Evolutionary conservation across 1,284 basidiomycete species (phyloP).

Genomic region (Ganoderma lingzhi): DNA sequence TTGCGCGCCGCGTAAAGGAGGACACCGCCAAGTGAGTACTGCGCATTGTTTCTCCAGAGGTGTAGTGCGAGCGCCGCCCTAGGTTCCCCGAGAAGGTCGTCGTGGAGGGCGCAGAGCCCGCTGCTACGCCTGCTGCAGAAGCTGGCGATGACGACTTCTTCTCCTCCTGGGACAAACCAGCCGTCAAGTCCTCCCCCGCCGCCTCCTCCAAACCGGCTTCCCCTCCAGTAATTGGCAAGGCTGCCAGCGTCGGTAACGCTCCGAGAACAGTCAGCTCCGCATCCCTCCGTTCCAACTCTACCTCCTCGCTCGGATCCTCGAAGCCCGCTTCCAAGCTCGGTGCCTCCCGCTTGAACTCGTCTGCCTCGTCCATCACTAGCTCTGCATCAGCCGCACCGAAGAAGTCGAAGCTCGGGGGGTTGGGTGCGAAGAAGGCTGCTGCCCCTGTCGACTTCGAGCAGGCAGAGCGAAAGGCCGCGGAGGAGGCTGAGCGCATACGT

Average conservation of each 20-base stretch:
- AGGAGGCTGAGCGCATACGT: constrained; percentile 90
- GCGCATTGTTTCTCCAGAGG: not conserved
- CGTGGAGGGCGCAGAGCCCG: constrained; percentile 76
- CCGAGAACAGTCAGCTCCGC: constrained; percentile 75
- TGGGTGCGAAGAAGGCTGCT: constrained; percentile 85
- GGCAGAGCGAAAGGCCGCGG: constrained; percentile 86
- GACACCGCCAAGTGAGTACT: constrained; percentile 72
- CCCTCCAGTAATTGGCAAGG: constrained; percentile 65
- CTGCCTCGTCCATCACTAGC: constrained; percentile 43
- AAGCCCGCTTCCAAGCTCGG: constrained; percentile 54
- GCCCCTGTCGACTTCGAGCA: constrained; percentile 90
- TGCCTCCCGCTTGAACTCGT: constrained; percentile 63
- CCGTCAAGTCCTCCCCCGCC: constrained; percentile 58
- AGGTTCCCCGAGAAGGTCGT: constrained; percentile 82
- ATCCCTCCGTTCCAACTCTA: constrained; percentile 55
- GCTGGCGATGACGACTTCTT: constrained; percentile 91
- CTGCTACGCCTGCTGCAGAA: constrained; percentile 43
- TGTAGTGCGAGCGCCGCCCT: not conserved
- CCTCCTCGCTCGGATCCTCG: constrained; percentile 44
- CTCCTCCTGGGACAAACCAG: constrained; percentile 93
- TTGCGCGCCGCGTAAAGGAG: constrained; percentile 83
- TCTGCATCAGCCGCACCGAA: constrained; percentile 50
- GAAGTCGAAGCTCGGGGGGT: constrained; percentile 80
- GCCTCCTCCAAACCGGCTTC: constrained; percentile 59
- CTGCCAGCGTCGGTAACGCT: constrained; percentile 49